These are phyloP conservation scores for Saccharomyces pastorianus DNA, from an alignment of 1,139 yeast species.

Conservation along the genomic window DNA sequence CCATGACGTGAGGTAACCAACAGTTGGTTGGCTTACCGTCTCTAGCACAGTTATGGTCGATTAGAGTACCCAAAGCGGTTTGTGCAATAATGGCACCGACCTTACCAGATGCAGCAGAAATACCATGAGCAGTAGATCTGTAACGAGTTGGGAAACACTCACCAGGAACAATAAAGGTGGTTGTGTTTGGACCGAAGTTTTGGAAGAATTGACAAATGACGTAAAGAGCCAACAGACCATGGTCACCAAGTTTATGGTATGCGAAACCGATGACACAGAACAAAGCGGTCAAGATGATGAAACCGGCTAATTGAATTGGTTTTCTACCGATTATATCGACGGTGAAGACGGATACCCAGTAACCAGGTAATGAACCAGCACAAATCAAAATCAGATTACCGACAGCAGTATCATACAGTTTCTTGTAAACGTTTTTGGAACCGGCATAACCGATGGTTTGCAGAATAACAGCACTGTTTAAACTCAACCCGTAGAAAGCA, in stretches of 20 bases:
- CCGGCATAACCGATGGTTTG: conserved; percentile 77
- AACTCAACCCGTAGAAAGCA: conserved; percentile 85
- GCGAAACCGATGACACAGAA: conserved; percentile 66
- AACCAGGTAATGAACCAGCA: conserved; percentile 90
- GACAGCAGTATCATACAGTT: conserved; percentile 68
- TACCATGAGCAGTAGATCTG: conserved; percentile 97
- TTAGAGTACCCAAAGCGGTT: conserved; percentile 78
- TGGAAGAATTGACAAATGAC: conserved; percentile 76
- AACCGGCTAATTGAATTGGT: conserved; percentile 69
- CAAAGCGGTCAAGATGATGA: conserved; percentile 56
- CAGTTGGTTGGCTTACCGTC: conserved; percentile 46
- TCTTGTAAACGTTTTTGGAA: conserved; percentile 50
- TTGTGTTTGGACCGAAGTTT: conserved; percentile 91
- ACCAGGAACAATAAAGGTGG: conserved; percentile 94
- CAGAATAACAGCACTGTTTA: conserved; percentile 72
- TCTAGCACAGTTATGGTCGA: conserved; percentile 64
- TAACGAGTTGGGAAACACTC: conserved; percentile 95
- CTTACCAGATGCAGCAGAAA: conserved; percentile 94
- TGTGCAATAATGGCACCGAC: conserved; percentile 95
- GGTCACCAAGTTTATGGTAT: conserved; percentile 53
- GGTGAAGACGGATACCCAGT: conserved; percentile 74
- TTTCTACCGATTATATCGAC: conserved; percentile 76
- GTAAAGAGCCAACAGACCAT: conserved; percentile 67
- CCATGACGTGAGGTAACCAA: conserved; percentile 87
- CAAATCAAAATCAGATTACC: conserved; percentile 84